Conservation (phyloP, 805 yeast species). For the Yamadazyma nakazawae region DNA sequence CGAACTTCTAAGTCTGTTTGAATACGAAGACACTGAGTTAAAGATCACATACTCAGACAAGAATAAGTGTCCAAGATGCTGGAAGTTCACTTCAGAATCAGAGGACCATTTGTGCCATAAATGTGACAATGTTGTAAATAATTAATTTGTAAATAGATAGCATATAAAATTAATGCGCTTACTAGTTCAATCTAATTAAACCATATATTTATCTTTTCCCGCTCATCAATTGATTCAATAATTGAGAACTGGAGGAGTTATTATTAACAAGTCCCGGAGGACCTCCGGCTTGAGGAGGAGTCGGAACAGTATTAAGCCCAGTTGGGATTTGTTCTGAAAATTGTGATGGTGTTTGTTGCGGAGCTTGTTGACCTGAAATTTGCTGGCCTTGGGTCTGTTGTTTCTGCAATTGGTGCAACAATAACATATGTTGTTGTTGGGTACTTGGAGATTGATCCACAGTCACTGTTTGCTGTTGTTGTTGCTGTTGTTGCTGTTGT, state of each 20-base stretch:
- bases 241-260: constrained; percentile 65
- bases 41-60: constrained; percentile 44
- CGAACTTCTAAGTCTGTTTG: constrained; percentile 10
- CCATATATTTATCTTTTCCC: constrained; percentile 50
- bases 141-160: constrained; percentile 6
- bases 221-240: constrained; percentile 79
- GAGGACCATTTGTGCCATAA: constrained; percentile 61
- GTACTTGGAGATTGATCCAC: constrained; percentile 1
- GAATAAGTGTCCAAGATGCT: constrained; percentile 88
- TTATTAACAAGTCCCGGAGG: constrained; percentile 13
- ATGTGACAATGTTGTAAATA: constrained; percentile 46
- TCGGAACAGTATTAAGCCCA: constrained; percentile 29
- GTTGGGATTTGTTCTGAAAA: constrained; percentile 7
- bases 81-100: constrained; percentile 65
- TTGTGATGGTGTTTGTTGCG: constrained; percentile 12
- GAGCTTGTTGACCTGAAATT: constrained; percentile 21
- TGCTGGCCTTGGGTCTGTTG: constrained; percentile 20
- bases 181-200: not conserved
- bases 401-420: constrained; percentile 10
- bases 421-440: constrained; percentile 14
- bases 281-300: constrained; percentile 16
- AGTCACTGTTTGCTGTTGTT: constrained; percentile 24
- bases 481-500: constrained; percentile 12
- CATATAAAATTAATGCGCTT: constrained; percentile 1
- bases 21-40: constrained; percentile 17